Evolutionary conservation across 78 protist species (phyloP), one percentile per base, ranked within the genome.

Genomic region (Pigoraptor vietnamica): DNA sequence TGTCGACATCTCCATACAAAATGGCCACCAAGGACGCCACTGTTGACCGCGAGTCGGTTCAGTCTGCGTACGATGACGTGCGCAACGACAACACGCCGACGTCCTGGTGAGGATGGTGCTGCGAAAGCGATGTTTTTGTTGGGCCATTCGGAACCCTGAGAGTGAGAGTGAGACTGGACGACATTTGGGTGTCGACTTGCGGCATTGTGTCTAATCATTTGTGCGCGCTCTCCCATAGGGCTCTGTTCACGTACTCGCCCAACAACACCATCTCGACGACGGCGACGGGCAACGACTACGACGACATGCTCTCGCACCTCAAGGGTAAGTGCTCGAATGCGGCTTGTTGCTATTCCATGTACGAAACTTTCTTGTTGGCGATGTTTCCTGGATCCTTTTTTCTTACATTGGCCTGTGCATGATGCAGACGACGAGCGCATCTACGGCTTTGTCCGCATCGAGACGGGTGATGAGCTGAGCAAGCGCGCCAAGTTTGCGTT

Each of bases 361-460:
- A n/a, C n/a, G n/a, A n/a, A n/a, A n/a, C n/a, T n/a, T n/a, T n/a
- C n/a, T n/a, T n/a, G n/a, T n/a, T n/a, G n/a, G n/a, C n/a, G n/a
- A n/a, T n/a, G n/a, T n/a, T n/a, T n/a, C n/a, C n/a, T n/a, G n/a
- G n/a, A n/a, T n/a, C n/a, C 84, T 79, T 2, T 21, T 14, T 21
- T 25, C 35, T 79, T 25, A 79, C 84, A 79, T 79, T 1, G 14
- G 1, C n/a, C 6, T 79, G 23, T 79, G 56, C 23, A 25, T 79
- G 35, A 1, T 91, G 35, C 19, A 23, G 94, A 91, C 79, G 92
- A 89, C 55, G 55, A 39, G 81, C 38, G 93, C 14, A 90, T 79
- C n/a, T 93, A 93, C 91, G 91, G 40, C 90, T 93, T 91, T 67
- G 88, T 93, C 40, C 93, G 95, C 88, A 23, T 93, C 10, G 93